Evolutionary conservation across 1,284 basidiomycete species (phyloP), one percentile per base, ranked within the genome.

Genomic region (Ceratobasidium theobromae): DNA sequence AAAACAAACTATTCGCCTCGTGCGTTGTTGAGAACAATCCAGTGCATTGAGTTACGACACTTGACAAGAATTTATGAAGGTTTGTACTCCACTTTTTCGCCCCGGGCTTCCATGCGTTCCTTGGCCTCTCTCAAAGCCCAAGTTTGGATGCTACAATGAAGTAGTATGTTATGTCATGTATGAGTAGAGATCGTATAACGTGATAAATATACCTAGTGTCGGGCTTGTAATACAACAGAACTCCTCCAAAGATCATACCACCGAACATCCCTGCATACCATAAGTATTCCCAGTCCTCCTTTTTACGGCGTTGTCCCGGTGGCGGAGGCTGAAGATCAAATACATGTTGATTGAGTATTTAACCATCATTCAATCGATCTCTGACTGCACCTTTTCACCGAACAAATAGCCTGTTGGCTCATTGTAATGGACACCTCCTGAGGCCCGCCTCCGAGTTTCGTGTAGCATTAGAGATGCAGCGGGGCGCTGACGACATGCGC

Each of bases 181-280:
- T 27, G 27, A 28, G 33, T 8, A 16, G 27, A 46, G 27, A 35
- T 3, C n/a, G n/a, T 54, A 35, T 43, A 30, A 18, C 35, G 40
- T 0, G n/a, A 4, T 21, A 78, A 5, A 48, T 89, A 71, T 74
- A 95, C 95, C 89, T 95, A 18, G 91, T 95, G 76, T 98, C 94
- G 4, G 96, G 95, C 80, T 97, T 97, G 83, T 95, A 98, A 78
- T 93, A 91, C 51, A 93, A 78, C 73, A 93, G 78, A 49, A 96
- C 84, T 6, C 82, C 79, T 32, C 87, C 91, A 67, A 94, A 80
- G 4, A 80, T 86, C 84, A 98, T 89, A 12, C 87, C 83, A 48
- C 95, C 95, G 74, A 91, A 94, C 87, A 98, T 93, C 30, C 94
- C 93, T 72, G 86, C 76, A 76, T 93, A 92, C 88, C 91, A 95